These are phyloP conservation scores for Aspergillus udagawae DNA, from an alignment of 2,329 filamentous ascomycete genomes.

Conservation along the genomic window DNA sequence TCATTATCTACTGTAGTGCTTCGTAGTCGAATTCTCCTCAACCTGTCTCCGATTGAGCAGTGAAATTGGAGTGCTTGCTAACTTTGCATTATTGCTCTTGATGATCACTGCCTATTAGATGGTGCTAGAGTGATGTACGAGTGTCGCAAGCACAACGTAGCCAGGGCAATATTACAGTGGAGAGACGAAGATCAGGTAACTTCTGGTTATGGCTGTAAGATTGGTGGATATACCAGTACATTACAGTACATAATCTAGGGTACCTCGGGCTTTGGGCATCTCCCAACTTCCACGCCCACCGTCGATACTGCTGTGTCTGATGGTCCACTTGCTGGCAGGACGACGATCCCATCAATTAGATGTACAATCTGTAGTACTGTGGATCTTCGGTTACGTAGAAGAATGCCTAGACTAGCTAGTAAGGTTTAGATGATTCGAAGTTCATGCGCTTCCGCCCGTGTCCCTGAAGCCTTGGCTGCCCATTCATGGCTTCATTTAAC, in stretches of 20 bases:
- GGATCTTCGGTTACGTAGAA: neutral
- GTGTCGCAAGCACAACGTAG: neutral
- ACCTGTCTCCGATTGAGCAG: neutral
- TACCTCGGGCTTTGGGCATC: neutral
- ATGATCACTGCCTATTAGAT: neutral
- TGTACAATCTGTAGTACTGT: neutral
- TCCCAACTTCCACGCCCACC: neutral
- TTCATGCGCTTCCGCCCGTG: neutral
- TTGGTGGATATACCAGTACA: neutral
- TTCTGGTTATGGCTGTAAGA: neutral
- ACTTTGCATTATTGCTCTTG: neutral
- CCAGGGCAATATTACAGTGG: neutral
- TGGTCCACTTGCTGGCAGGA: neutral
- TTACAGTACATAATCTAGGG: neutral
- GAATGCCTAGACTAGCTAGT: neutral
- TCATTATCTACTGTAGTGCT: neutral
- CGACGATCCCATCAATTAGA: neutral
- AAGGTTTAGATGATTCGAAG: neutral
- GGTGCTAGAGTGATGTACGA: neutral
- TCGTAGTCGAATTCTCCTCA: neutral
- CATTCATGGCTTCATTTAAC: neutral
- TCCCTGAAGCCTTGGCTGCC: neutral
- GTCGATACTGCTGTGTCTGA: neutral
- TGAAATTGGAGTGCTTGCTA: neutral
- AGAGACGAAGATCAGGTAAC: neutral